Base-by-base conservation (phyloP, 2,329 filamentous ascomycete genomes). In the Colletotrichum sublineola region DNA sequence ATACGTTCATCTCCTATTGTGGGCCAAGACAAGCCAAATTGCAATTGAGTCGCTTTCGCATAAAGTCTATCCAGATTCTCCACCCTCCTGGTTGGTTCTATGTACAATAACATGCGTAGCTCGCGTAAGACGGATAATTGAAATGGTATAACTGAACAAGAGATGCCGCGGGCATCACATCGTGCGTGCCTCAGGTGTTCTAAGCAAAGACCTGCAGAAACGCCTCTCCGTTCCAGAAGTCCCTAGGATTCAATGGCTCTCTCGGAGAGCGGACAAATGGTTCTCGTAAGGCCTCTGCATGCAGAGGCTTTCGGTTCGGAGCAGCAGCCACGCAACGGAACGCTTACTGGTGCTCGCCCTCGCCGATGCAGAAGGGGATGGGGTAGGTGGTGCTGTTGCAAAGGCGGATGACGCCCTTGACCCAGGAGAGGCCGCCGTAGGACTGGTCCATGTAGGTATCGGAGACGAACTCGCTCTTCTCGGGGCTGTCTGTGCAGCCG, bases 381-480 rank as follows among this genome's bases (percentile, higher is more conserved):
- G 82, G 82, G 63, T 82, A 81, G 1, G 44, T 71, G 55, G 80
- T 80, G 67, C 79, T 79, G 48, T 76, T 79, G 77, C 83, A 84
- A 2, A 84, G 76, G 8, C 74, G 69, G 60, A 84, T 83, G 12
- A 79, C 76, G 15, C 83, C 83, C 75, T 82, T 79, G 12, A 84
- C 82, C 82, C 83, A 84, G 33, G 72, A 70, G 71, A 84, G 68
- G 44, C 76, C 73, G 20, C 75, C 78, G 63, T 78, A 82, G 15
- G 50, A 67, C 77, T 81, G 80, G 68, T 74, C 76, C 1, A 74
- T 67, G 73, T 82, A 83, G 2, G 76, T 78, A 74, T 84, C 81
- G n/a, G 75, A 78, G 66, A 76, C 76, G 74, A 81, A 84, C 44
- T 74, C 67, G 0, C 70, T 73, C 20, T 67, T 74, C 11, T 74